phyloP scores from a whole-genome alignment of 1,139 yeast genomes.

The Spencermartinsiella ligniputridi region DNA sequence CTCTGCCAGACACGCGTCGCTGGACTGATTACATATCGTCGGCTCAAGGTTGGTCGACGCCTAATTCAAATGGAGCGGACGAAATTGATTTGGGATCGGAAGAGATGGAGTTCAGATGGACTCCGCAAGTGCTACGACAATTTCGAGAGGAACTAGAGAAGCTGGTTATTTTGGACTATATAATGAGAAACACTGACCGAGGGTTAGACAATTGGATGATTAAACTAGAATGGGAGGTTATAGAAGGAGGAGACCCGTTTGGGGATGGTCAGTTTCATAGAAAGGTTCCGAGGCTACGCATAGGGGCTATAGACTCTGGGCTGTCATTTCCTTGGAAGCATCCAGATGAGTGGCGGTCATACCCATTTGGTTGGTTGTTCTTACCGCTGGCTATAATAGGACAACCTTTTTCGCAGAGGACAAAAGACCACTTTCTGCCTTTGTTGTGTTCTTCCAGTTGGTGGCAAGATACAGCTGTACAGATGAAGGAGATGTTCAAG shows the following conservation, averaged over 20 bases:
- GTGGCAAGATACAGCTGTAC: conserved; percentile 62
- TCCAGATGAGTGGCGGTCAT: conserved; percentile 79
- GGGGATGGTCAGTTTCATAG: conserved; percentile 10
- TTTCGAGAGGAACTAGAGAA: conserved; percentile 64
- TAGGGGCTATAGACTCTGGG: conserved; percentile 78
- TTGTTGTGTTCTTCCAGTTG: conserved; percentile 56
- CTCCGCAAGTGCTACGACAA: conserved; percentile 44
- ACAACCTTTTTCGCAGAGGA: conserved; percentile 56
- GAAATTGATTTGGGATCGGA: conserved; percentile 17
- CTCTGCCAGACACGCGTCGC: conserved; percentile 47
- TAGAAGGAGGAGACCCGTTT: conserved; percentile 15
- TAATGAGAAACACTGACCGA: conserved; percentile 72
- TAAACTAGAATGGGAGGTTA: conserved; percentile 45
- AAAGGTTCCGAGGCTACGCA: conserved; percentile 41
- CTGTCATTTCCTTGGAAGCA: conserved; percentile 79
- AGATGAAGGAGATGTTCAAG: conserved; percentile 47
- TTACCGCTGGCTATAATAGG: conserved; percentile 62
- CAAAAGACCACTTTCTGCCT: conserved; percentile 56
- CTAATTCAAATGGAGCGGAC: conserved; percentile 1
- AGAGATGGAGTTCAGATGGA: conserved; percentile 48
- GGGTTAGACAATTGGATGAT: conserved; percentile 81
- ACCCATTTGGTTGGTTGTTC: conserved; percentile 77
- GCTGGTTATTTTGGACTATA: conserved; percentile 64
- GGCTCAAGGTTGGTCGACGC: neutral
- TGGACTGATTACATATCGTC: conserved; percentile 1